These are phyloP conservation scores for Coemansia aciculifera DNA, from an alignment of 192 early-diverging fungal genomes.

Conservation along the genomic window DNA sequence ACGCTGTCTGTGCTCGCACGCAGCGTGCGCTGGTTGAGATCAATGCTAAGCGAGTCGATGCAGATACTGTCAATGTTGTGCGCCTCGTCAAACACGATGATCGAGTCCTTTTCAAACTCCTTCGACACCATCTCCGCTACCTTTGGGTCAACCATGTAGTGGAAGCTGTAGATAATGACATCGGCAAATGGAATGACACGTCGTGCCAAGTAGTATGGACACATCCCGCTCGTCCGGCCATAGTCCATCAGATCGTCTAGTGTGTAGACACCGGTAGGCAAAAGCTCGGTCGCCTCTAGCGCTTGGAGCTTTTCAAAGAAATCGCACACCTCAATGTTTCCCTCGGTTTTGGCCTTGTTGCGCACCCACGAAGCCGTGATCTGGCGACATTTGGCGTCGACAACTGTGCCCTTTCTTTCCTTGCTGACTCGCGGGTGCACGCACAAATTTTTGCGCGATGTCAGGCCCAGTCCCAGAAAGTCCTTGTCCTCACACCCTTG, in stretches of 20 bases:
- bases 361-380: constrained; percentile 95
- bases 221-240: constrained; percentile 70
- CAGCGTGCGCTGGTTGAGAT: constrained; percentile 86
- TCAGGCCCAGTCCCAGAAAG: constrained; percentile 91
- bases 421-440: constrained; percentile 86
- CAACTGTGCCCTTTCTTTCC: constrained; percentile 80
- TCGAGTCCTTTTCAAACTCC: constrained; percentile 90
- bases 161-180: constrained; percentile 97
- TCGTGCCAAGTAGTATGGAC: constrained; percentile 94
- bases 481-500: constrained; percentile 67
- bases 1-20: constrained; percentile 87
- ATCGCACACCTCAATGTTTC: constrained; percentile 63
- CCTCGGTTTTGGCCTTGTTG: constrained; percentile 58
- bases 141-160: constrained; percentile 99
- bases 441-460: constrained; percentile 92
- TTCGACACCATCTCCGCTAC: constrained; percentile 96
- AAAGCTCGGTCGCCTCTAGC: constrained; percentile 54
- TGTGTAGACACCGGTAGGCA: constrained; percentile 93
- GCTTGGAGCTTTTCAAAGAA: constrained; percentile 83
- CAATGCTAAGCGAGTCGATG: constrained; percentile 95
- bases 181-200: constrained; percentile 86
- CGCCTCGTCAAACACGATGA: constrained; percentile 99
- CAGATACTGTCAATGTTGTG: constrained; percentile 99
- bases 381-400: constrained; percentile 90
- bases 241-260: constrained; percentile 90